These are phyloP conservation scores for Pneumocystis carinii DNA, from an alignment of 1,139 yeast species.

Conservation along the genomic window DNA sequence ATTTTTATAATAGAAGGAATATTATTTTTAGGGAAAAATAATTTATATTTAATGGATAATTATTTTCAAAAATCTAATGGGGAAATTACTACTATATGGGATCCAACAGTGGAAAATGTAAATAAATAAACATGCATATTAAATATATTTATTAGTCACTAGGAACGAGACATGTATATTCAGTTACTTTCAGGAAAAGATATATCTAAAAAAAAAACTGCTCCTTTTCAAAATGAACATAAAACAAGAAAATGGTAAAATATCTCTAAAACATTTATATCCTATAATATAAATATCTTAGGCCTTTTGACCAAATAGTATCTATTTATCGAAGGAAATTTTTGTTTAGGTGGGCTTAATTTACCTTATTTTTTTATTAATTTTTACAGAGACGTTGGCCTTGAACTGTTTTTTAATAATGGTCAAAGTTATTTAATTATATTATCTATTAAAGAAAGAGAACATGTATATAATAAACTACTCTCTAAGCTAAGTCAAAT, in stretches of 20 bases:
- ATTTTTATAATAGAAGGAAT: constrained; percentile 40
- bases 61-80: constrained; percentile 43
- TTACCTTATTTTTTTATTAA: not conserved
- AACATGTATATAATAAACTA: constrained; percentile 37
- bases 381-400: constrained; percentile 45
- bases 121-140: not conserved
- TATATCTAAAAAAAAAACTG: not conserved
- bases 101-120: constrained; percentile 33
- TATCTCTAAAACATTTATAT: constrained; percentile 1
- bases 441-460: constrained; percentile 39
- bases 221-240: not conserved
- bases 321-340: constrained; percentile 61
- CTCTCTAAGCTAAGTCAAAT: constrained; percentile 6
- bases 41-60: constrained; percentile 53
- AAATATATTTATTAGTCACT: constrained; percentile 14
- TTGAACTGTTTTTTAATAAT: constrained; percentile 59
- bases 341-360: constrained; percentile 27
- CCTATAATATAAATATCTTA: constrained; percentile 20
- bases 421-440: constrained; percentile 56
- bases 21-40: constrained; percentile 47
- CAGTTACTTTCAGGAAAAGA: constrained; percentile 36
- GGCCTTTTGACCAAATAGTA: constrained; percentile 44
- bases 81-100: constrained; percentile 53
- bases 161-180: constrained; percentile 50
- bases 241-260: constrained; percentile 2